phyloP scores from a whole-genome alignment of 345 rosid species.

The Alliaria petiolata region DNA sequence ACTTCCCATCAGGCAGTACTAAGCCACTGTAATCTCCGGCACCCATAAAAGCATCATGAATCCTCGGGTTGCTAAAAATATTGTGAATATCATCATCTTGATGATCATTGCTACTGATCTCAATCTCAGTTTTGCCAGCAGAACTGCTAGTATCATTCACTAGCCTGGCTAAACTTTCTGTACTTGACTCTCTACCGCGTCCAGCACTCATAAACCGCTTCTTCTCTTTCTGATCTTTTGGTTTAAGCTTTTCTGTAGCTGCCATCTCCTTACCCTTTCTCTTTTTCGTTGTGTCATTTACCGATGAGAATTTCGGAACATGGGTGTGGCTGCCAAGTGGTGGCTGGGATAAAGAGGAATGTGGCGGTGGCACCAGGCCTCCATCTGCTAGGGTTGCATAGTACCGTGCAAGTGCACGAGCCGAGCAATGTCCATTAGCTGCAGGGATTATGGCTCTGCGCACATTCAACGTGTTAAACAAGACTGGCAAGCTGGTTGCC shows the following conservation, averaged over 20 bases:
- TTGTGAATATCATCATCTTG: conserved; percentile 10
- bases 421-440: conserved; percentile 92
- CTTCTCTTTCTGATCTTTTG: conserved; percentile 20
- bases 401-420: conserved; percentile 96
- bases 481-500: conserved; percentile 44
- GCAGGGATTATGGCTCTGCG: conserved; percentile 94
- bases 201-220: conserved; percentile 3
- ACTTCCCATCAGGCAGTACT: conserved; percentile 48
- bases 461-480: conserved; percentile 71
- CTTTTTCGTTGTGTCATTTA: conserved; percentile 33
- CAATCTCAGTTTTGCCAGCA: conserved; percentile 21
- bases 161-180: conserved; percentile 38
- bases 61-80: conserved; percentile 47
- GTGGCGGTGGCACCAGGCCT: conserved; percentile 71
- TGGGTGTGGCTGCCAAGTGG: conserved; percentile 85
- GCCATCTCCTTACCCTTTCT: conserved; percentile 32
- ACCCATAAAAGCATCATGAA: conserved; percentile 83
- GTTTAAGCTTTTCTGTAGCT: conserved; percentile 32
- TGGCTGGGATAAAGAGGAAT: conserved; percentile 67
- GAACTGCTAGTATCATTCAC: conserved; percentile 28
- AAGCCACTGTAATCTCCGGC: conserved; percentile 54
- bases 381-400: conserved; percentile 85
- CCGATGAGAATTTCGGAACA: conserved; percentile 55
- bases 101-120: conserved; percentile 16
- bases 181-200: conserved; percentile 26